Evolutionary conservation across 1,284 basidiomycete genomes (phyloP).

Genomic region (Cutaneotrichosporon sp.): DNA sequence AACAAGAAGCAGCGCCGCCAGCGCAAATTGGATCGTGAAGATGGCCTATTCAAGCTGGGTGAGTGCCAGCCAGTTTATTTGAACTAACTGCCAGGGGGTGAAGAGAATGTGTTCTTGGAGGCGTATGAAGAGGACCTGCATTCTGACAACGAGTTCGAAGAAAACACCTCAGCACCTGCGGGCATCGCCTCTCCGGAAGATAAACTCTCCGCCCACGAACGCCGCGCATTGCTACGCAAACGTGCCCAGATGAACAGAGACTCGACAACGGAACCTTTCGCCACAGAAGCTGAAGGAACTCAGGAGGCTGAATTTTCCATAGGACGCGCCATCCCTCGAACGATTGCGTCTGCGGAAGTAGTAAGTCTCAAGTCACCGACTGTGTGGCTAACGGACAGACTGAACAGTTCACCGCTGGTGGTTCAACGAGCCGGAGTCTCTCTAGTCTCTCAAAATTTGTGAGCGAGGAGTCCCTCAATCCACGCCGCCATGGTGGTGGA

Average conservation of each 20-base stretch:
- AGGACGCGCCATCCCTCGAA: background rate
- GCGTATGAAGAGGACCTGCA: constrained; percentile 30
- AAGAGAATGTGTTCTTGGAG: constrained; percentile 28
- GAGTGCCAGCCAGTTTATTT: constrained; percentile 4
- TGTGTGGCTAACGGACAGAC: no score
- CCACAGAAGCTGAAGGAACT: background rate
- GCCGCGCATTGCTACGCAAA: constrained; percentile 15
- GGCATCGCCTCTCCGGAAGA: background rate
- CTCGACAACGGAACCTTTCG: background rate
- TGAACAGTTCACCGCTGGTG: no score
- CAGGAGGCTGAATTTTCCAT: background rate
- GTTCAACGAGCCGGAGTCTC: background rate
- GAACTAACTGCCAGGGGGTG: constrained; percentile 14
- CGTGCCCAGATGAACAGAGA: constrained; percentile 21
- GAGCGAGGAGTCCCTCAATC: constrained; percentile 27
- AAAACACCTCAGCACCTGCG: constrained; percentile 9
- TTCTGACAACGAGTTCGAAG: constrained; percentile 35
- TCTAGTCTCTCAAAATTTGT: constrained; percentile 16
- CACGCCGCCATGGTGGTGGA: constrained; percentile 15
- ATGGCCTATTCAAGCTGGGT: constrained; percentile 32
- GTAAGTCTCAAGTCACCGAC: background rate
- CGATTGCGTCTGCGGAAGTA: background rate
- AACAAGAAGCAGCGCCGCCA: constrained; percentile 27
- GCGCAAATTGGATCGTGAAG: constrained; percentile 25
- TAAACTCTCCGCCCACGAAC: constrained; percentile 11